phyloP scores from a whole-genome alignment of 768 basidiomycete genomes.

The Coprinopsis sp. region DNA sequence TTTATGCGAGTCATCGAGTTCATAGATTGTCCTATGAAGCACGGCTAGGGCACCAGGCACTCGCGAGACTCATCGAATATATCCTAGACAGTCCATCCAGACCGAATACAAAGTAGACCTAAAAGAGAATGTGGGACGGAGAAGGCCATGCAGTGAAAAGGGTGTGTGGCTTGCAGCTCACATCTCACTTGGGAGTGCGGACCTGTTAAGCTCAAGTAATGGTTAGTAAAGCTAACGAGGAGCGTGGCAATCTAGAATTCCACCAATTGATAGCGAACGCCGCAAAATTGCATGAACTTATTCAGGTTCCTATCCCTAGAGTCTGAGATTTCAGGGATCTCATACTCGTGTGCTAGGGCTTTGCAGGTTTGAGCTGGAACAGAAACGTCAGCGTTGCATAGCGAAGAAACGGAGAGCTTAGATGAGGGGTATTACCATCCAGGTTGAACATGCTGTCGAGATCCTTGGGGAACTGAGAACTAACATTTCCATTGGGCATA shows the following conservation, averaged over 20 bases:
- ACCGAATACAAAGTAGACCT: too few relatives aligned
- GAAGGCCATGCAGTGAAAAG: conserved; percentile 1
- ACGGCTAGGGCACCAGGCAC: too few relatives aligned
- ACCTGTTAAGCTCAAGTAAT: not conserved
- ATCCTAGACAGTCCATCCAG: too few relatives aligned
- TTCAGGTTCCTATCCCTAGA: conserved; percentile 49
- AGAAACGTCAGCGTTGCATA: not conserved
- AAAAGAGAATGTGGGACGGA: too few relatives aligned
- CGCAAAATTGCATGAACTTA: conserved; percentile 51
- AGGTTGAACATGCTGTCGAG: conserved; percentile 47
- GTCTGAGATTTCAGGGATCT: conserved; percentile 31
- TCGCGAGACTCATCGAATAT: too few relatives aligned
- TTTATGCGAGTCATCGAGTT: too few relatives aligned
- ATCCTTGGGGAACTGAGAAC: conserved; percentile 46
- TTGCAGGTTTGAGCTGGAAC: conserved; percentile 28
- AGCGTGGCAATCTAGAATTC: conserved; percentile 14
- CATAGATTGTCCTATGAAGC: too few relatives aligned
- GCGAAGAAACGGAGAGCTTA: not conserved
- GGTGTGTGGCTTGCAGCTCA: conserved; percentile 3
- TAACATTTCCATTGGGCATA: conserved; percentile 43
- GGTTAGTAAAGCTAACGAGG: not conserved
- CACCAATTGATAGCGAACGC: conserved; percentile 56
- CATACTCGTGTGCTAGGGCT: conserved; percentile 35
- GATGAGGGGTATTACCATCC: conserved; percentile 35
- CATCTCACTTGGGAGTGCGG: not conserved